Evolutionary conservation across 2,329 filamentous ascomycete species (phyloP).

Genomic region (Rhynchosporium graminicola): DNA sequence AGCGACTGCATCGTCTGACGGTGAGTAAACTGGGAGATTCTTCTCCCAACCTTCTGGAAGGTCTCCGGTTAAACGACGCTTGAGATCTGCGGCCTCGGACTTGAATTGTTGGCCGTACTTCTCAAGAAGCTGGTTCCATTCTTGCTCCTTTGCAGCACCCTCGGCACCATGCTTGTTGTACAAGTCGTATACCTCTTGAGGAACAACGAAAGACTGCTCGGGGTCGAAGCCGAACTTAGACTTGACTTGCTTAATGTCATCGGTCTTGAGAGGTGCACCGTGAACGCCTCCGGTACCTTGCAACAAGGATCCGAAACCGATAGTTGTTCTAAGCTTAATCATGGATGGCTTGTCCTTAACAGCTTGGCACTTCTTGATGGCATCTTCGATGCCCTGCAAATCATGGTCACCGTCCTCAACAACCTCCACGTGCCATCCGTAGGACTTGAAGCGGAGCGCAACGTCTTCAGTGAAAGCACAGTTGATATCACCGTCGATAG

Average conservation of each 20-base stretch:
- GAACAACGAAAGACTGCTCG: constrained; percentile 87
- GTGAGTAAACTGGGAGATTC: constrained; percentile 85
- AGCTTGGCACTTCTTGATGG: constrained; percentile 79
- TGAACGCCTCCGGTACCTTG: constrained; percentile 95
- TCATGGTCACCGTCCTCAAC: constrained; percentile 89
- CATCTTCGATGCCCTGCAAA: constrained; percentile 82
- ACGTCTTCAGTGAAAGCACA: constrained; percentile 97
- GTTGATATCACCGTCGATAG: constrained; percentile 91
- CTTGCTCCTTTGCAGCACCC: constrained; percentile 85
- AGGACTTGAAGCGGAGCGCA: constrained; percentile 89
- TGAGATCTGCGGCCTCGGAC: constrained; percentile 76
- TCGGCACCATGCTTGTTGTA: constrained; percentile 84
- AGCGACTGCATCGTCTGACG: constrained; percentile 79
- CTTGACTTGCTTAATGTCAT: constrained; percentile 94
- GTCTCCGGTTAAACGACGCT: constrained; percentile 75
- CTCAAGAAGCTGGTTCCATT: constrained; percentile 92
- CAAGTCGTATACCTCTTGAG: constrained; percentile 89
- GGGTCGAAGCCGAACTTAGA: constrained; percentile 94
- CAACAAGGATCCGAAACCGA: constrained; percentile 91
- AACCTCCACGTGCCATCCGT: constrained; percentile 89
- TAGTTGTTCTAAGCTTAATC: constrained; percentile 96
- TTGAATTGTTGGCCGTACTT: constrained; percentile 82
- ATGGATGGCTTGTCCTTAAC: constrained; percentile 96
- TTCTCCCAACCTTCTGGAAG: constrained; percentile 98
- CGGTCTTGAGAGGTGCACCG: constrained; percentile 91